Conservation (phyloP, 2,329 filamentous ascomycete species). For the Xylaria sp. region DNA sequence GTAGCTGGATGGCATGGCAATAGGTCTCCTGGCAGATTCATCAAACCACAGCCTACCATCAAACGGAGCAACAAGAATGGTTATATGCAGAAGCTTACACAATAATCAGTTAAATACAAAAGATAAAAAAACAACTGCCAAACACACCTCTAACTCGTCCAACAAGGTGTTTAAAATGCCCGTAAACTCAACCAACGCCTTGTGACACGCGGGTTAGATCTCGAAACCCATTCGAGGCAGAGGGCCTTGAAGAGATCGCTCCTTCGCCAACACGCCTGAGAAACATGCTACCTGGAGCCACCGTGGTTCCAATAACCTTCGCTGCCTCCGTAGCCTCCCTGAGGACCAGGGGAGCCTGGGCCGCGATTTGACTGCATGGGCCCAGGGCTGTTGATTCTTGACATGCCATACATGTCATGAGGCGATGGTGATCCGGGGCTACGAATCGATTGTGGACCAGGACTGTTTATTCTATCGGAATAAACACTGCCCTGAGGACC, state of each 20-base stretch:
- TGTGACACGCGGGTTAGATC: slow-evolving; percentile 12
- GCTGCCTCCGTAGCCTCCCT: slow-evolving; percentile 21
- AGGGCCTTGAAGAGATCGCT: background rate
- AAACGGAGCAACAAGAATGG: slow-evolving; percentile 9
- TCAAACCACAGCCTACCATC: slow-evolving; percentile 12
- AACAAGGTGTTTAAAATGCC: slow-evolving; percentile 16
- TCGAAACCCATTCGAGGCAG: background rate
- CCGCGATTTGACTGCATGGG: slow-evolving; percentile 34
- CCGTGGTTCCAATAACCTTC: slow-evolving; percentile 19
- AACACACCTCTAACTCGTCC: slow-evolving; percentile 14
- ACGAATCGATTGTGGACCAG: slow-evolving; percentile 35
- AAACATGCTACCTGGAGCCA: slow-evolving; percentile 13
- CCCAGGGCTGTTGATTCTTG: slow-evolving; percentile 37
- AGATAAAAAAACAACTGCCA: slow-evolving; percentile 3
- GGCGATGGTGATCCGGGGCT: slow-evolving; percentile 36
- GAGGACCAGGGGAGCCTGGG: slow-evolving; percentile 33
- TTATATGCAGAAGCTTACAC: slow-evolving; percentile 30
- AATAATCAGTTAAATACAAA: background rate
- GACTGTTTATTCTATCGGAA: slow-evolving; percentile 43
- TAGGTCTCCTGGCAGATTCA: background rate
- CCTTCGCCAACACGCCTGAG: background rate
- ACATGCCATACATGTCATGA: slow-evolving; percentile 39
- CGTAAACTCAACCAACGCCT: slow-evolving; percentile 34
- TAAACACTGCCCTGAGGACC: slow-evolving; percentile 41
- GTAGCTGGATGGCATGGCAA: slow-evolving; percentile 13